These are phyloP conservation scores for Penicillium sp. DNA, from an alignment of 2,329 filamentous ascomycete species.

Conservation along the genomic window DNA sequence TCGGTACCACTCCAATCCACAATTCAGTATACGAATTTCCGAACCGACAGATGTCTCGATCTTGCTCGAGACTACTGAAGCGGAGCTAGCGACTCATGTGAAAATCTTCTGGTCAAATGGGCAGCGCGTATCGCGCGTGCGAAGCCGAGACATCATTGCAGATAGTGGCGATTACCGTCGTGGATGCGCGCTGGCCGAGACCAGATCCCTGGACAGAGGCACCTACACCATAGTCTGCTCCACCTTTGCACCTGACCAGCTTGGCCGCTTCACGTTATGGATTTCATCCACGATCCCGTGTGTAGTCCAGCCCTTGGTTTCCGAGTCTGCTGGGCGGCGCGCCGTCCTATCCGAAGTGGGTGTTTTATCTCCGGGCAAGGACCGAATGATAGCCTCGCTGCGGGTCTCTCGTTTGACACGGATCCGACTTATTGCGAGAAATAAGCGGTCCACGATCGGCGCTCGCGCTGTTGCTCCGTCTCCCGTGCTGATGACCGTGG, in stretches of 20 bases:
- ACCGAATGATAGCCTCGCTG: constrained; percentile 56
- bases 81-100: constrained; percentile 75
- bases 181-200: constrained; percentile 70
- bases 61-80: constrained; percentile 66
- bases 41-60: constrained; percentile 67
- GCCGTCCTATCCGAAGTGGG: constrained; percentile 49
- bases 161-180: constrained; percentile 88
- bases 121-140: constrained; percentile 67
- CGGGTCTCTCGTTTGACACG: constrained; percentile 58
- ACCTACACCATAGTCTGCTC: constrained; percentile 86
- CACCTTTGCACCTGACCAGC: constrained; percentile 80
- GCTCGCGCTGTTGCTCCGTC: constrained; percentile 42
- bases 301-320: constrained; percentile 60
- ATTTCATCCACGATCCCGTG: constrained; percentile 64
- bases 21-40: constrained; percentile 65
- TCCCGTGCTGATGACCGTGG: constrained; percentile 68
- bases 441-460: constrained; percentile 45
- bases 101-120: constrained; percentile 79
- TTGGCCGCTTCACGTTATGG: constrained; percentile 70
- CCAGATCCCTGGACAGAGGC: constrained; percentile 63
- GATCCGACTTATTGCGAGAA: constrained; percentile 57
- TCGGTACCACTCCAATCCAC: constrained; percentile 81
- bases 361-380: constrained; percentile 54
- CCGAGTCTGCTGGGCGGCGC: constrained; percentile 74
- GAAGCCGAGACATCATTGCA: constrained; percentile 71